These are phyloP conservation scores for Litchi chinensis DNA, from an alignment of 345 rosid genomes.

Conservation along the genomic window DNA sequence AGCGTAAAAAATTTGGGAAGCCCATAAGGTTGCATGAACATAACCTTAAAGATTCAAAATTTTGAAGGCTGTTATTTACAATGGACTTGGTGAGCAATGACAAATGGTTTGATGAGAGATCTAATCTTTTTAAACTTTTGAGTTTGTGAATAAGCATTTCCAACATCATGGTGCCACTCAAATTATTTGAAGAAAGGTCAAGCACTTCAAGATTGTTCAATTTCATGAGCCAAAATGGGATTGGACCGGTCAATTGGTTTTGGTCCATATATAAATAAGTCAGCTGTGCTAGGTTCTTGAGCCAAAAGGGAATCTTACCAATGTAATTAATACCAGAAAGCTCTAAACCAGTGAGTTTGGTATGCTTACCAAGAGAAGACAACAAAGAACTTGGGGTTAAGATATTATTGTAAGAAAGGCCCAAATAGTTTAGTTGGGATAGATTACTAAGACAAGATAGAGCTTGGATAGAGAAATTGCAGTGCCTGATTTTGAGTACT, in stretches of 20 bases:
- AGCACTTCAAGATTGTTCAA: neutral
- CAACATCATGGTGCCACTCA: conserved; percentile 18
- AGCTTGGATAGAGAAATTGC: no score
- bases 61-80: neutral
- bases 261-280: neutral
- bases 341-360: neutral
- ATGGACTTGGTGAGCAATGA: neutral
- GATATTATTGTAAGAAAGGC: neutral
- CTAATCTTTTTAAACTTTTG: neutral
- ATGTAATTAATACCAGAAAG: no score
- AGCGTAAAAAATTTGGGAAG: conserved; percentile 31
- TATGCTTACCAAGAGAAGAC: neutral
- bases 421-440: no score
- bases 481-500: no score
- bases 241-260: accelerated
- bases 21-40: conserved; percentile 9
- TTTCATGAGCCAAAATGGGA: conserved; percentile 17
- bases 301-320: no score
- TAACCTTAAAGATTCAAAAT: neutral
- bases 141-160: neutral
- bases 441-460: no score
- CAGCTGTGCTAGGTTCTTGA: neutral
- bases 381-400: neutral
- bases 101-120: conserved; percentile 12
- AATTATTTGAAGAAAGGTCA: neutral